Conservation (phyloP, 2,329 filamentous ascomycete genomes). For the Mycogone perniciosa region DNA sequence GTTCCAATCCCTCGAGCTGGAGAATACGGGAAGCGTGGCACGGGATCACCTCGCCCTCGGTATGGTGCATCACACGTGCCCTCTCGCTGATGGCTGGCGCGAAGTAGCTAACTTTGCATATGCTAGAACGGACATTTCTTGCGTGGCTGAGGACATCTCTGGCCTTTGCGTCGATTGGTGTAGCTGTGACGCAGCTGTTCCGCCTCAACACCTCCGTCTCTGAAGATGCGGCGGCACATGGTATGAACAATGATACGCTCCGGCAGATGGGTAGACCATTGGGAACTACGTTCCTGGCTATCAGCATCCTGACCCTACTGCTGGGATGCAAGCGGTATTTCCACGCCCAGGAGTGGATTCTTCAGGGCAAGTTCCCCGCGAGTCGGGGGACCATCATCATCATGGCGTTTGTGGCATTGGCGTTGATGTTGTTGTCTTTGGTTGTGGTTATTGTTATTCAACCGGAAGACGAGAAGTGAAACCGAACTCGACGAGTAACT, state of each 20-base stretch:
- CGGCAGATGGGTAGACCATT: slow-evolving; percentile 65
- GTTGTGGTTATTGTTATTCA: slow-evolving; percentile 55
- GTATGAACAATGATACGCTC: slow-evolving; percentile 38
- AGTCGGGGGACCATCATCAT: slow-evolving; percentile 68
- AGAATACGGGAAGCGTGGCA: slow-evolving; percentile 81
- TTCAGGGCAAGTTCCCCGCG: slow-evolving; percentile 73
- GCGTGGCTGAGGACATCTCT: slow-evolving; percentile 80
- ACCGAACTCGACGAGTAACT: not conserved
- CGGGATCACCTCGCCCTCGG: slow-evolving; percentile 75
- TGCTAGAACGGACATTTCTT: slow-evolving; percentile 71
- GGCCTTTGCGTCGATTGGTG: slow-evolving; percentile 74
- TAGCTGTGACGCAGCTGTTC: slow-evolving; percentile 79
- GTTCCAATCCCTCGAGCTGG: slow-evolving; percentile 63
- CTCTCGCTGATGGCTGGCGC: not conserved
- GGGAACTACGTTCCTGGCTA: slow-evolving; percentile 68
- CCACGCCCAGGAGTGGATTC: slow-evolving; percentile 71
- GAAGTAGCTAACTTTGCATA: not conserved
- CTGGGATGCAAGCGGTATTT: slow-evolving; percentile 76
- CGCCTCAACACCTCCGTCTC: slow-evolving; percentile 58
- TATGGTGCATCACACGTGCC: slow-evolving; percentile 30
- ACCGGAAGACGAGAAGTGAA: slow-evolving; percentile 14
- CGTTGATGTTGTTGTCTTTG: slow-evolving; percentile 54
- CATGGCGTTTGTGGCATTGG: slow-evolving; percentile 58
- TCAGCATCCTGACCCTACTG: slow-evolving; percentile 67
- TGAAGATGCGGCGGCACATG: slow-evolving; percentile 13